Evolutionary conservation across 805 yeast species (phyloP), one percentile per base, ranked within the genome.

Genomic region (Teunomyces lycoperdinae): DNA sequence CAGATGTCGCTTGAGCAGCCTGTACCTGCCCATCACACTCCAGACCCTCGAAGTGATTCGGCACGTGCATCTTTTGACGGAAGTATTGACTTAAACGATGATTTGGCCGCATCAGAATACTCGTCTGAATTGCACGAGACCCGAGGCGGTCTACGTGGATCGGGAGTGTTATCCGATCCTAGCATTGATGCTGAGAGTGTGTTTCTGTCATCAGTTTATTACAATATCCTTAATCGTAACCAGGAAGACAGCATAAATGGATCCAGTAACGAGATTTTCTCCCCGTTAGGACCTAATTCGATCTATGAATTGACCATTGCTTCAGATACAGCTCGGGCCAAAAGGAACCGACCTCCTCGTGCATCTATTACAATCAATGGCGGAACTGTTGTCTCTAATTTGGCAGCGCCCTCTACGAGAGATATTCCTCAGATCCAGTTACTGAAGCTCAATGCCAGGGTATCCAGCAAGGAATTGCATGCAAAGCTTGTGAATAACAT

Each of bases 391-490:
- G 61, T 72, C 9, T 53, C 58, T 29, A 77, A 76, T 53, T 60
- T 85, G 24, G 71, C 71, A 35, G 77, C 81, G 6, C 98, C 99
- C 0, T 85, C 96, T 0, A 72, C 79, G 1, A 76, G 77, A 43
- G 98, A 94, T 58, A 92, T 92, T 9, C 96, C 97, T 0, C 89
- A 85, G 20, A 84, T 89, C 9, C 81, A 78, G 42, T 70, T 92
- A 34, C 50, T 57, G 56, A 63, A 69, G 32, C 58, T 73, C 26
- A 52, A 58, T 9, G 42, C 53, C 8, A 64, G 60, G 45, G 66
- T 66, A 2, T 33, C 60, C 17, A 54, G 54, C 24, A 52, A 56
- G 3, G 63, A 62, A 11, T 49, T 70, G 42, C 48, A 46, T 13
- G 33, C 45, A 2, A 45, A 52, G 17, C 61, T 63, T 41, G 57